Base-by-base conservation (phyloP, 179 eudicot genomes). In the Vitellaria paradoxa region DNA sequence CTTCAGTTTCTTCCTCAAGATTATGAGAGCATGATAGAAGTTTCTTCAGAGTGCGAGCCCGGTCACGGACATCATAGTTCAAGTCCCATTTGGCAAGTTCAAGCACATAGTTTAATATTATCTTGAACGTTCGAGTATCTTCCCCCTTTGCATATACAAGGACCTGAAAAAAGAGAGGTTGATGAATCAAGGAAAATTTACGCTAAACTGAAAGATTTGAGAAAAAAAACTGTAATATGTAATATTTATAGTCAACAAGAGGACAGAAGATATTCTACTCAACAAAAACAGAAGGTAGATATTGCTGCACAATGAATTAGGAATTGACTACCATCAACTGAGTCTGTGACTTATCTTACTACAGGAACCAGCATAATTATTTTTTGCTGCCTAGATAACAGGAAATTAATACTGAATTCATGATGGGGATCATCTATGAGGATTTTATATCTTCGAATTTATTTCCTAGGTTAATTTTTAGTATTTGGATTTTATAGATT, bases 61-160 rank as follows among this genome's bases (percentile, higher is more conserved):
- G 89, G 81, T 96, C 99, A 71, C 99, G 98, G 17, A 96, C 80
- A 87, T 96, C 99, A 84, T 96, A 96, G 77, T 87, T 89, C 85
- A 82, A 63, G 87, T 96, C 99, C 79, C 83, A 86, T 79, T 86
- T 94, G 73, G 97, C 98, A 71, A 96, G 89, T 78, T 96, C 92
- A 80, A 93, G 90, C 80, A 96, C 83, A 82, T 84, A 92, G 72
- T 75, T 78, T 70, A 86, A 83, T 71, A 86, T 76, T 82, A 64
- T 85, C 74, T 70, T 82, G 73, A 83, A 76, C 57, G 82, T 84
- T 55, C 50, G 76, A 14, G 66, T 73, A 82, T 88, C 93, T 79
- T 92, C 97, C 76, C 81, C 88, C 77, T 85, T 80, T 57, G 88
- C 81, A 82, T 78, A 65, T 72, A 93, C 84, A 63, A 88, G 78